Base-by-base conservation (phyloP, 1,284 basidiomycete species). In the Ustanciosporium gigantosporum region DNA sequence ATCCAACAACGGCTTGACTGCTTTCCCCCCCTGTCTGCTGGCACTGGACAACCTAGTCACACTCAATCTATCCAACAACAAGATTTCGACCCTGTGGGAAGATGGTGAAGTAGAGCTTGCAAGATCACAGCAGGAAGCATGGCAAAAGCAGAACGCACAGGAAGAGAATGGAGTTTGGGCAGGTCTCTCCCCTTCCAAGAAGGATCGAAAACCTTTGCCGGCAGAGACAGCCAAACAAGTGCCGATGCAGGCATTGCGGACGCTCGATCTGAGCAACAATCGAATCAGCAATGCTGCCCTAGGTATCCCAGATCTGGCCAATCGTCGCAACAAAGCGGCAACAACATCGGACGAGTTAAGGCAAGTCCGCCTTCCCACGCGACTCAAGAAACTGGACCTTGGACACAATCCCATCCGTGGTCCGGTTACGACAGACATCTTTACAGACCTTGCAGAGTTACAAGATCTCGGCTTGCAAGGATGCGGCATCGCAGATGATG, bases 41-140 rank as follows among this genome's bases (percentile, higher is more conserved):
- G 59, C 61, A 3, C 66, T 70, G 27, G 62, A 65, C 36, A 50
- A 52, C 19, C 67, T 76, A 13, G 43, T 67, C 14, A 55, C 42
- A n/a, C 65, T 76, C 35, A 57, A 74, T 44, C 58, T 76, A 13
- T 70, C 71, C 15, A 50, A 71, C 46, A 76, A 76, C 47, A 47
- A 46, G 37, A 51, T 76, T 14, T 46, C 44, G 15, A 38, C 52
- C 11, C 59, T 76, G 20, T 76, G 73, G 73, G 41, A 32, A 20
- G 55, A 62, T 15, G 29, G 34, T 2, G 37, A 45, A 13, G 56
- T 68, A 2, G 36, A 29, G 11, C 8, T 32, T 5, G 66, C 62
- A 7, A 44, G 66, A 3, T 37, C 42, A 0, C 35, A 66, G 23
- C 56, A 62, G 2, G 41, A 56, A 21, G 34, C 41, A 0, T 68